phyloP scores from a whole-genome alignment of 495 filamentous ascomycete genomes.

The Aspergillus cavernicola region DNA sequence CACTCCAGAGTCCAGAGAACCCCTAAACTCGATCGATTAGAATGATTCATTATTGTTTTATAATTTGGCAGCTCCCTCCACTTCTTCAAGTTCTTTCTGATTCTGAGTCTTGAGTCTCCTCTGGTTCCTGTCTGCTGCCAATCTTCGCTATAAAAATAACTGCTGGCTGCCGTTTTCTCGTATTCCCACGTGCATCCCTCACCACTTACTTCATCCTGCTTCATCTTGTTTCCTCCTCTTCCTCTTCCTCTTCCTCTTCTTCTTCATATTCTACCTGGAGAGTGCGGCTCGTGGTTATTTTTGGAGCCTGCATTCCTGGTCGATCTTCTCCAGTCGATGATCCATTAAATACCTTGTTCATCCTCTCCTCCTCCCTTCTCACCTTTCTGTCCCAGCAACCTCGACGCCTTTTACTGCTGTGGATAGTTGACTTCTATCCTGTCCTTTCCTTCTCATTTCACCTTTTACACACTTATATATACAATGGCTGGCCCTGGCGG shows the following conservation, averaged over 20 bases:
- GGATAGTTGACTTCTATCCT: constrained; percentile 15
- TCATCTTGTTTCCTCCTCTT: constrained; percentile 4
- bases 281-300: constrained; percentile 31
- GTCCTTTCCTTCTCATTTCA: constrained; percentile 10
- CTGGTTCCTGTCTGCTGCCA: constrained; percentile 11
- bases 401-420: neutral
- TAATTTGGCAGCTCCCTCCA: neutral
- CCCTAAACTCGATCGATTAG: too few relatives aligned
- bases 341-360: constrained; percentile 2
- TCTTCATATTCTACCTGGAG: constrained; percentile 1
- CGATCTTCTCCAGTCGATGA: neutral
- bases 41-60: too few relatives aligned
- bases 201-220: constrained; percentile 10
- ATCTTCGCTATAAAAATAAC: constrained; percentile 14
- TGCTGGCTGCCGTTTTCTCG: constrained; percentile 26
- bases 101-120: too few relatives aligned
- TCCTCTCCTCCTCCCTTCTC: neutral
- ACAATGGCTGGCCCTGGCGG: constrained; percentile 49
- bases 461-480: neutral
- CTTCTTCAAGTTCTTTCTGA: neutral
- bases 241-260: constrained; percentile 3
- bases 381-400: neutral
- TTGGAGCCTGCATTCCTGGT: constrained; percentile 23
- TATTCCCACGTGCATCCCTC: constrained; percentile 27
- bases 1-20: too few relatives aligned